Evolutionary conservation across 1,284 basidiomycete species (phyloP), one percentile per base, ranked within the genome.

Genomic region (Sporisorium scitamineum): DNA sequence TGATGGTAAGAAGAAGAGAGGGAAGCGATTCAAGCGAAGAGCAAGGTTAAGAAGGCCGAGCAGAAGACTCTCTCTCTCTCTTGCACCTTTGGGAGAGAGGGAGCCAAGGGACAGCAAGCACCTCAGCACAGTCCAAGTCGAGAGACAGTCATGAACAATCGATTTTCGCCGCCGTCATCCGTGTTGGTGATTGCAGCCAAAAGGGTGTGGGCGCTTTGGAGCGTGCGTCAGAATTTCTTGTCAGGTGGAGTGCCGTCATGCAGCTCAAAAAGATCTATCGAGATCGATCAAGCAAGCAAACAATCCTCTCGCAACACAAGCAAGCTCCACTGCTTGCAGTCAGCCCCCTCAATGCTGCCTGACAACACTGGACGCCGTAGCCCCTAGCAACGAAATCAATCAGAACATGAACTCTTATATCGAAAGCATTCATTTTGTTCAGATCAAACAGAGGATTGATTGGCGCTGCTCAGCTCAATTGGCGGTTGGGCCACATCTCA

Each of bases 1-100:
- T 61, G 60, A 75, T 57, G 69, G 54, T 56, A 54, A 56, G 45
- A 54, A 57, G 61, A 62, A 56, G 45, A 53, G 51, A 60, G 29
- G 51, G 7, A 5, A 18, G 18, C 37, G 37, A 39, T n/a, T 13
- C 1, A 34, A 31, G 42, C 41, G 22, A 18, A 27, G 42, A 52
- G 31, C n/a, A 32, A 24, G 42, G 20, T 42, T 22, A 65, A 61
- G 50, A 61, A 56, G 54, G 42, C 54, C 14, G 37, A 58, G 24
- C 4, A 24, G 34, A 7, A 29, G 26, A 13, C 7, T 27, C 18
- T 24, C 18, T 8, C n/a, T 20, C n/a, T n/a, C n/a, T n/a, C n/a
- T n/a, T n/a, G n/a, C n/a, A n/a, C n/a, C n/a, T 4, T n/a, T 39
- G 39, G 14, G 39, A 20, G 39, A n/a, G 5, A 39, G 37, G n/a